phyloP scores from a whole-genome alignment of 2,329 filamentous ascomycete species.

The Lomentospora prolificans region DNA sequence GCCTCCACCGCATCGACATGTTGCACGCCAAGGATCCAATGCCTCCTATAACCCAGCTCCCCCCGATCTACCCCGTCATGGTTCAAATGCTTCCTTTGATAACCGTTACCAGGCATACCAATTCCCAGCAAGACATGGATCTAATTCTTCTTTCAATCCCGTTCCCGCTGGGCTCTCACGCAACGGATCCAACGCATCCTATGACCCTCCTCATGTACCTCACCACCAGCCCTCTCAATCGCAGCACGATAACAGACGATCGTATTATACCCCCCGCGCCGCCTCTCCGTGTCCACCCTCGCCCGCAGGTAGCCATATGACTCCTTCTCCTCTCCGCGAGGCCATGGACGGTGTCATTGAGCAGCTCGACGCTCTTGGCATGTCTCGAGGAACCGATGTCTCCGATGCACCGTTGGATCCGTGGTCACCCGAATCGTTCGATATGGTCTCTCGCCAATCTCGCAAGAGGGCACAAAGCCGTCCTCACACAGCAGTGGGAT shows the following conservation, averaged over 20 bases:
- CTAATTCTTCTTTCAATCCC: slow-evolving; percentile 26
- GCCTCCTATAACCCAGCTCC: slow-evolving; percentile 18
- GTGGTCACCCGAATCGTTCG: slow-evolving; percentile 89
- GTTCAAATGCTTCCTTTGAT: slow-evolving; percentile 11
- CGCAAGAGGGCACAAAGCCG: slow-evolving; percentile 26
- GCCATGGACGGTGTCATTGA: slow-evolving; percentile 99
- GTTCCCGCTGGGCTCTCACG: slow-evolving; percentile 17
- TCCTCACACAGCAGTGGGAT: slow-evolving; percentile 66
- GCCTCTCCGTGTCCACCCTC: slow-evolving; percentile 60
- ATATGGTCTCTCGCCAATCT: slow-evolving; percentile 31
- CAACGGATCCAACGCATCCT: slow-evolving; percentile 26
- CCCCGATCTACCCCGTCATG: slow-evolving; percentile 10
- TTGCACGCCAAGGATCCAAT: slow-evolving; percentile 22
- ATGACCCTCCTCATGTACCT: slow-evolving; percentile 15
- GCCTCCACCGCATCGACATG: slow-evolving; percentile 74
- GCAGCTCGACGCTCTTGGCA: slow-evolving; percentile 74
- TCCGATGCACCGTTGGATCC: slow-evolving; percentile 54
- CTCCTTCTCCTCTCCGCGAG: slow-evolving; percentile 82
- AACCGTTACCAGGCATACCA: slow-evolving; percentile 11
- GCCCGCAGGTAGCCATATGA: slow-evolving; percentile 56
- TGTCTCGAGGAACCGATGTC: slow-evolving; percentile 44
- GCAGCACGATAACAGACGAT: neutral
- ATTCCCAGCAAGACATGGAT: slow-evolving; percentile 21
- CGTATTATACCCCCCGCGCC: slow-evolving; percentile 42
- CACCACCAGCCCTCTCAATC: slow-evolving; percentile 8